Conservation (phyloP, 2,329 filamentous ascomycete genomes). For the Fusarium guadeloupense region DNA sequence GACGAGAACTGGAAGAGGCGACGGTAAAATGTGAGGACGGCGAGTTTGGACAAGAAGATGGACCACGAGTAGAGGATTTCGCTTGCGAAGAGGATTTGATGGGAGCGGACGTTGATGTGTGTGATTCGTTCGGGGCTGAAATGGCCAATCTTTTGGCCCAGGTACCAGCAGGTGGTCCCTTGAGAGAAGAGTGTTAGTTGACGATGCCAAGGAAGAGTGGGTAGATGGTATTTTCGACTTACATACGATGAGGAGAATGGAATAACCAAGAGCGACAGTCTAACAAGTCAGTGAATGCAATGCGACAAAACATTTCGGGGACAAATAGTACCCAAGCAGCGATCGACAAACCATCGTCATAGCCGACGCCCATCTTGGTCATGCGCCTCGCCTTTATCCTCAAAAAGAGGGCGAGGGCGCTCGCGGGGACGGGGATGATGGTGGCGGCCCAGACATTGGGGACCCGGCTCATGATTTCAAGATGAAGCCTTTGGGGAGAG, state of each 20-base stretch:
- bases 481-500: not conserved
- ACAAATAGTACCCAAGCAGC: conserved; percentile 26
- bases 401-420: conserved; percentile 25
- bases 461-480: conserved; percentile 27
- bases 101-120: conserved; percentile 22
- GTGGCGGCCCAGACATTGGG: conserved; percentile 37
- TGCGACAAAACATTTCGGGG: not conserved
- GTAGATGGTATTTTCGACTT: not conserved
- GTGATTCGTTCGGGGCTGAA: conserved; percentile 10
- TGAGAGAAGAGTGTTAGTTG: not conserved
- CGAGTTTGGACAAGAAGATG: conserved; percentile 42
- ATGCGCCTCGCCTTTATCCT: conserved; percentile 35
- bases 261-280: conserved; percentile 26
- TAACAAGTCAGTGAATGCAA: no score
- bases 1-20: conserved; percentile 42
- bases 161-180: conserved; percentile 23
- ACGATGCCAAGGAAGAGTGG: not conserved
- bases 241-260: conserved; percentile 26
- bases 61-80: conserved; percentile 40
- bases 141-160: conserved; percentile 25
- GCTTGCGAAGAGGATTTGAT: conserved; percentile 27
- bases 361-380: conserved; percentile 34
- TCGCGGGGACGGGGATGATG: conserved; percentile 30
- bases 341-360: conserved; percentile 30
- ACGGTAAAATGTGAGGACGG: conserved; percentile 46